Evolutionary conservation across 192 early-diverging fungal genomes (phyloP), one percentile per base, ranked within the genome.

Genomic region (Lobosporangium transversale): DNA sequence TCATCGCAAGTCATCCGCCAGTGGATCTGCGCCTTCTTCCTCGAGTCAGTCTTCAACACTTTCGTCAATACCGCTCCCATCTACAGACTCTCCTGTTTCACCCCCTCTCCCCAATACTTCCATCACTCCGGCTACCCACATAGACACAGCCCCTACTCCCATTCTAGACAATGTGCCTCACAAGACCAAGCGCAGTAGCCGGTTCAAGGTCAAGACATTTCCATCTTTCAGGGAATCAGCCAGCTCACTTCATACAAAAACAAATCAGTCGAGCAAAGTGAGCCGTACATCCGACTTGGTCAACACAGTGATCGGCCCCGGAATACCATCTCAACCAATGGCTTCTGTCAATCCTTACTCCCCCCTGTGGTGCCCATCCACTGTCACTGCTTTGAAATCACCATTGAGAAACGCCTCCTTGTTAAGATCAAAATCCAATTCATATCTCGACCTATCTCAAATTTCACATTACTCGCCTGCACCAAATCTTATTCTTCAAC

Each of bases 121-220:
- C 48, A 23, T n/a, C 6, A 45, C 15, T 18, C 29, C 58, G 3
- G 18, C 12, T 30, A 17, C 50, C 14, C 20, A 40, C 42, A 47
- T 44, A 17, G 29, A 1, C 30, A 17, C 52, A 30, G 24, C 9
- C 37, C n/a, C 56, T 12, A 58, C 40, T 17, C 26, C 37, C 4
- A 53, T 24, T 11, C 32, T 45, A 55, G 44, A 23, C 4, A 52
- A 21, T 15, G 35, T 51, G 2, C 43, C 57, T 23, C 51, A 32
- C 15, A 76, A 62, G 53, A 27, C 27, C 27, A 66, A 42, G 20
- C 44, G 73, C 53, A 67, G 58, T 66, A 62, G 73, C 4, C 58
- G 64, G 59, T 76, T 76, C 59, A 76, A 67, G 64, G 58, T 66
- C 51, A 67, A 62, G 44, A 40, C 58, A 0, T 67, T 67, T 57